Conservation (phyloP, 257 asterid species). For the Scutellaria galericulata region DNA sequence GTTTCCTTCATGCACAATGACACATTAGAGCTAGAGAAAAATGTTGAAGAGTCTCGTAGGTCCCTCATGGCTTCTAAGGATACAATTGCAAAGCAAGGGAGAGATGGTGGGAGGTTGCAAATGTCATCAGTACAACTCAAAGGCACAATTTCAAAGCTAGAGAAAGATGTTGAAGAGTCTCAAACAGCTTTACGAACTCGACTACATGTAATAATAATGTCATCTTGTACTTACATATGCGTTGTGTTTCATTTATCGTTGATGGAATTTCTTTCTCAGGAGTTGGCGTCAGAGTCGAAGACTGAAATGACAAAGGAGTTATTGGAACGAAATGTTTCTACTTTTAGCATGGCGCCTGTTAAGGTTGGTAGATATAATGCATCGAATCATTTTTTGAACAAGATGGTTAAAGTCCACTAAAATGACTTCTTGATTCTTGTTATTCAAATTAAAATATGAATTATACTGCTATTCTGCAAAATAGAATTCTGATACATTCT, state of each 20-base stretch:
- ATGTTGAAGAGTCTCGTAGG: slow-evolving; percentile 57
- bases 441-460: background rate
- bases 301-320: slow-evolving; percentile 65
- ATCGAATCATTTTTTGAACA: slow-evolving; percentile 23
- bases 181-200: slow-evolving; percentile 58
- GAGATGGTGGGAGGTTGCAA: slow-evolving; percentile 43
- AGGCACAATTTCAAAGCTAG: slow-evolving; percentile 58
- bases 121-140: slow-evolving; percentile 35
- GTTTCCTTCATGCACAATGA: slow-evolving; percentile 57
- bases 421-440: slow-evolving; percentile 21
- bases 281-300: slow-evolving; percentile 81
- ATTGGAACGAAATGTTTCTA: slow-evolving; percentile 63
- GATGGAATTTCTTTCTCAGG: slow-evolving; percentile 51
- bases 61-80: slow-evolving; percentile 60
- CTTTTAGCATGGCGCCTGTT: slow-evolving; percentile 83
- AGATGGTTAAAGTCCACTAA: slow-evolving; percentile 6
- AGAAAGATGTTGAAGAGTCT: slow-evolving; percentile 64
- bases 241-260: slow-evolving; percentile 33
- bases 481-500: slow-evolving; percentile 16
- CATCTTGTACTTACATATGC: slow-evolving; percentile 22
- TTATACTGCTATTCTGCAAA: slow-evolving; percentile 28
- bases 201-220: slow-evolving; percentile 65
- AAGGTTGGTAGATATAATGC: slow-evolving; percentile 64
- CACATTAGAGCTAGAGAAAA: slow-evolving; percentile 61
- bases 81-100: slow-evolving; percentile 44